Evolutionary conservation across 202 grass and related monocot species (phyloP).

Genomic region (Setaria italica): DNA sequence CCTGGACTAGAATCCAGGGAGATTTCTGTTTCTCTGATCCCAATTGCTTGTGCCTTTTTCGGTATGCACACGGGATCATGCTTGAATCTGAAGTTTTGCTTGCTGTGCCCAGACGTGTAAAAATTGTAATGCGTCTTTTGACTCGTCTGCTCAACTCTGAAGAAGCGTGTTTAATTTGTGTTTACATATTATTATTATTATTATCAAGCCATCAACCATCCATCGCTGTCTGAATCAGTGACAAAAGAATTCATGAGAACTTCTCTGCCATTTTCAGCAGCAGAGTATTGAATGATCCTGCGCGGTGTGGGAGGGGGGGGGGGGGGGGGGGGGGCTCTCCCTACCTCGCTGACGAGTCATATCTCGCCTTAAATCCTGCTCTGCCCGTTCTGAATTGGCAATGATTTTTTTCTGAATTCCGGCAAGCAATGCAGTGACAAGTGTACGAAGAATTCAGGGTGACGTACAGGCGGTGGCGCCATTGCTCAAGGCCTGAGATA

Average conservation of each 20-base stretch:
- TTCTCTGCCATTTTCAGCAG: constrained; percentile 7
- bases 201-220: background rate
- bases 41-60: background rate
- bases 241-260: background rate
- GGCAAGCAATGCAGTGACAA: background rate
- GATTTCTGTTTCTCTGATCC: too few relatives aligned
- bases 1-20: background rate
- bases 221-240: background rate
- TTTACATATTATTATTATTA: background rate
- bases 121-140: background rate
- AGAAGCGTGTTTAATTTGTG: background rate
- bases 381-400: background rate
- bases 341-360: constrained; percentile 29
- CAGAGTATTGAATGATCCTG: constrained; percentile 15
- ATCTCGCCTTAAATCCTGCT: background rate
- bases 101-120: background rate
- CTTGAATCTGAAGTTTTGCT: constrained; percentile 11
- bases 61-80: background rate
- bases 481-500: constrained; percentile 24
- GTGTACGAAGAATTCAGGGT: constrained; percentile 19
- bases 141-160: background rate
- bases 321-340: too few relatives aligned
- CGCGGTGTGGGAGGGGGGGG: background rate
- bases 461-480: background rate
- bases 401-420: constrained; percentile 43